Evolutionary conservation across 1,139 yeast species (phyloP).

Genomic region (Nakaseomyces kungkrabaensis): DNA sequence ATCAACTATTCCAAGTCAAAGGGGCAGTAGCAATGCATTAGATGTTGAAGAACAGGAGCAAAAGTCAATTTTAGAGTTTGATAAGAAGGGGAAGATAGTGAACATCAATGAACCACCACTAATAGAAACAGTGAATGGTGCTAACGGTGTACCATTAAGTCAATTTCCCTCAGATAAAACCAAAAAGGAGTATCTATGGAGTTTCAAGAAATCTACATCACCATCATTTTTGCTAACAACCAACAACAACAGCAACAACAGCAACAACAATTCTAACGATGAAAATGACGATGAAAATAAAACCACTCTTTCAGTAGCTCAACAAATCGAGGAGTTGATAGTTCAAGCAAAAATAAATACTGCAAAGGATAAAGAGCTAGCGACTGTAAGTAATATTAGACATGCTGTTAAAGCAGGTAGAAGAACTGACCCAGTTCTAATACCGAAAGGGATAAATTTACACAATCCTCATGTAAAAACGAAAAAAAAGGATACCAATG

Average conservation of each 20-base stretch:
- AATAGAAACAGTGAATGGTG: constrained; percentile 19
- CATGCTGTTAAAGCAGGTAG: constrained; percentile 8
- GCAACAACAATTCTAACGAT: constrained; percentile 3
- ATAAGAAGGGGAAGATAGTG: constrained; percentile 16
- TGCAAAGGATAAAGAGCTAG: constrained; percentile 14
- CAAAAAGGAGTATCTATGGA: constrained; percentile 25
- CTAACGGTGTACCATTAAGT: constrained; percentile 26
- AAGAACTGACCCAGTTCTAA: constrained; percentile 7
- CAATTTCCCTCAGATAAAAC: constrained; percentile 25
- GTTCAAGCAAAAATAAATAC: constrained; percentile 17
- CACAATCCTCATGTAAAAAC: constrained; percentile 3
- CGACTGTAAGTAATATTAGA: constrained; percentile 17
- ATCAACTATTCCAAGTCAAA: neutral
- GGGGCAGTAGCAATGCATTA: constrained; percentile 2
- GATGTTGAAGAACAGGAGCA: constrained; percentile 3
- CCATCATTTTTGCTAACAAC: neutral
- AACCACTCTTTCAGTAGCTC: neutral
- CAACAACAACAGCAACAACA: constrained; percentile 3
- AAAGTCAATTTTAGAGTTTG: constrained; percentile 12
- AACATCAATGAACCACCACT: constrained; percentile 20
- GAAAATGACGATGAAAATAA: constrained; percentile 1
- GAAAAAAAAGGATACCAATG: constrained; percentile 1
- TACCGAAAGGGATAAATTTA: constrained; percentile 4
- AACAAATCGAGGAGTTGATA: constrained; percentile 9
- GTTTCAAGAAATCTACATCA: constrained; percentile 14